These are phyloP conservation scores for Talaromyces sp. DNA, from an alignment of 2,329 filamentous ascomycete genomes.

Conservation along the genomic window DNA sequence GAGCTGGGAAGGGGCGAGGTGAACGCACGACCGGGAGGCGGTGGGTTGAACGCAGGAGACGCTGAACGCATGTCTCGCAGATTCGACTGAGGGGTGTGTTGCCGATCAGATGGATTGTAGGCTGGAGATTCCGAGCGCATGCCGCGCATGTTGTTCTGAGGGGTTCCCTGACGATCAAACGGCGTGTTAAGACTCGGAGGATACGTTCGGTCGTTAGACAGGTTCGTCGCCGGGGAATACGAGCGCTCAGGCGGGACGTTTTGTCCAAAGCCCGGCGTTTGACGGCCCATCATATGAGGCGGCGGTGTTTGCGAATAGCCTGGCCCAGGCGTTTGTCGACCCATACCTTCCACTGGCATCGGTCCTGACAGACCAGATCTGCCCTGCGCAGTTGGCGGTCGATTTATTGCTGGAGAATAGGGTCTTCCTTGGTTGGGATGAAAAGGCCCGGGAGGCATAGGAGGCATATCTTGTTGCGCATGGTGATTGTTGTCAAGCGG, in stretches of 20 bases:
- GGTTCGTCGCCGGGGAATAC: constrained; percentile 1
- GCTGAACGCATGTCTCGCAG: constrained; percentile 13
- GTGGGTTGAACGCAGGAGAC: constrained; percentile 17
- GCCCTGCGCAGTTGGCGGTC: constrained; percentile 26
- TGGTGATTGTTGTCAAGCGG: constrained; percentile 30
- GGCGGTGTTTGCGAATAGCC: constrained; percentile 23
- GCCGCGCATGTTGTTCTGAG: neutral
- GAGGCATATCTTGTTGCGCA: constrained; percentile 31
- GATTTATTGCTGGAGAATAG: constrained; percentile 24
- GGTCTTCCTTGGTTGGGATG: constrained; percentile 26
- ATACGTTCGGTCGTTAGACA: constrained; percentile 5
- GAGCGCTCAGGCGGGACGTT: constrained; percentile 1
- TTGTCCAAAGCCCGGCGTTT: constrained; percentile 18
- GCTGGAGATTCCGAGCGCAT: constrained; percentile 12
- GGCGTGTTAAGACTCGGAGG: neutral
- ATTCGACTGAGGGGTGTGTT: neutral
- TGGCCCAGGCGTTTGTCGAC: constrained; percentile 20
- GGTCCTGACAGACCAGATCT: constrained; percentile 28
- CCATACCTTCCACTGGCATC: constrained; percentile 26
- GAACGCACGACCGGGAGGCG: constrained; percentile 10
- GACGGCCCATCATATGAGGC: constrained; percentile 19
- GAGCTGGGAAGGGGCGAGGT: constrained; percentile 2
- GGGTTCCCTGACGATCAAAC: constrained; percentile 3
- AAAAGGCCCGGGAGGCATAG: constrained; percentile 26
- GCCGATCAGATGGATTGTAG: neutral